phyloP scores from a whole-genome alignment of 106 monocot genomes.

The Chionographis japonica region DNA sequence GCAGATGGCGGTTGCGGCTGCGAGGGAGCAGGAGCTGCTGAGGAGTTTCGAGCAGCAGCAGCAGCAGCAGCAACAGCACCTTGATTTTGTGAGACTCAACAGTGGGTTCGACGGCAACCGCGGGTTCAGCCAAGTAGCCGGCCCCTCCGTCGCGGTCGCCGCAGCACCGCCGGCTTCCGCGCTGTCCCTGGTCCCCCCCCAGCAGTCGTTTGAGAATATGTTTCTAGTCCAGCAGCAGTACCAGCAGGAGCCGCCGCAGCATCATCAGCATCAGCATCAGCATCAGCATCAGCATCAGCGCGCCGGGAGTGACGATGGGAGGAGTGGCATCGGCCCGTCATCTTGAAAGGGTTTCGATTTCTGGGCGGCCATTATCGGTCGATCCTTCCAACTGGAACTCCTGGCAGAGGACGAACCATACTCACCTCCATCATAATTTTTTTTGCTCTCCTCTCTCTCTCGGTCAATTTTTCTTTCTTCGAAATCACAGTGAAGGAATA shows the following conservation, averaged over 20 bases:
- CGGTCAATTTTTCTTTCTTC: no score
- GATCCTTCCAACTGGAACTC: no score
- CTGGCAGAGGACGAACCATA: no score
- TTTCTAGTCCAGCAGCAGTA: slow-evolving; percentile 3
- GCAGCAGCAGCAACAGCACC: background rate
- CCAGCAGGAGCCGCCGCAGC: slow-evolving; percentile 1
- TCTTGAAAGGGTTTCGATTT: background rate
- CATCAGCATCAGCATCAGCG: slow-evolving; percentile 4
- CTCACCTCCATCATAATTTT: no score
- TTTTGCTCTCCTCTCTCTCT: no score
- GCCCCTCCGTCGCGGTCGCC: background rate
- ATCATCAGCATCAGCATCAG: slow-evolving; percentile 12
- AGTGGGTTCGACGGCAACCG: background rate
- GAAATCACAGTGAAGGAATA: no score
- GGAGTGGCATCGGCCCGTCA: background rate
- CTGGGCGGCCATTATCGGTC: no score
- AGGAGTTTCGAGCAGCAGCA: slow-evolving; percentile 16
- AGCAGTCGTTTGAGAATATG: background rate
- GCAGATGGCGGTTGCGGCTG: background rate
- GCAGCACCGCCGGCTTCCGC: background rate
- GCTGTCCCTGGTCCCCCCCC: background rate
- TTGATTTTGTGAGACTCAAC: background rate
- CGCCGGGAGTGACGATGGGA: slow-evolving; percentile 4
- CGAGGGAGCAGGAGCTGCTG: slow-evolving; percentile 21
- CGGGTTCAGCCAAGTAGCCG: background rate